A percentile compares a stretch with the other conserved stretches of the same genome.
Conservation (phyloP, 2,329 filamentous ascomycete species). For the Microdochium trichocladiopsis region DNA sequence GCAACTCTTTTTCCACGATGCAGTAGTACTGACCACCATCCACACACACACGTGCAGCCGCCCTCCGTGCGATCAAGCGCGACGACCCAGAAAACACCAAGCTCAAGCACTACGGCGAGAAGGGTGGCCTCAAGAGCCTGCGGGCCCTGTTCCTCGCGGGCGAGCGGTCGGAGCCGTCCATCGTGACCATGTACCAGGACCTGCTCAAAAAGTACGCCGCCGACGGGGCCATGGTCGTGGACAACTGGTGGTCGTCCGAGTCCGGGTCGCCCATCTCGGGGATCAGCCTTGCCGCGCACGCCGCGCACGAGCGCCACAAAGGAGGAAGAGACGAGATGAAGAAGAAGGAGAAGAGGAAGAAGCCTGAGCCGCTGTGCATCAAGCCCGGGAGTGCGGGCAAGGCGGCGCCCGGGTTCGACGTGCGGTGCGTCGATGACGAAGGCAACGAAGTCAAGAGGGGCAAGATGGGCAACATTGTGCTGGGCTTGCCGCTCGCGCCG, state of each 20-base stretch:
- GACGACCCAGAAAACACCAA: slow-evolving; percentile 71
- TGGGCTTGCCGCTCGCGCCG: slow-evolving; percentile 74
- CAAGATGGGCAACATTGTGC: slow-evolving; percentile 86
- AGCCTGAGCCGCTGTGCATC: slow-evolving; percentile 42
- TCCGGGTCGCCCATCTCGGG: slow-evolving; percentile 52
- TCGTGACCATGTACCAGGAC: slow-evolving; percentile 73
- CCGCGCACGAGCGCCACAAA: slow-evolving; percentile 45
- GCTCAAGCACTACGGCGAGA: slow-evolving; percentile 55
- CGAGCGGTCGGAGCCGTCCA: slow-evolving; percentile 81
- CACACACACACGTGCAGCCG: slow-evolving; percentile 30
- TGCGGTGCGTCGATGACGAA: slow-evolving; percentile 74
- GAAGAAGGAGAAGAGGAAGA: not conserved
- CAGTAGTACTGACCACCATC: too few species aligned
- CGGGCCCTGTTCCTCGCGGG: slow-evolving; percentile 78
- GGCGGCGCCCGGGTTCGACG: slow-evolving; percentile 85
- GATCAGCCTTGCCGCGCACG: slow-evolving; percentile 47
- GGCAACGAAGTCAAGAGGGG: slow-evolving; percentile 65
- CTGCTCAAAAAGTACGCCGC: slow-evolving; percentile 62
- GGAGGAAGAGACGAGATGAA: slow-evolving; percentile 7
- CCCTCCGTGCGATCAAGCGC: slow-evolving; percentile 77
- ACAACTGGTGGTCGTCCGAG: slow-evolving; percentile 58
- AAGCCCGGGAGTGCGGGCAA: slow-evolving; percentile 87
- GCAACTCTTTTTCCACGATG: not conserved
- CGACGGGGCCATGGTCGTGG: slow-evolving; percentile 48
- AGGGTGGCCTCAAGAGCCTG: slow-evolving; percentile 65